Conservation (phyloP, 352 stramenopile species). For the Phytophthora idaei region DNA sequence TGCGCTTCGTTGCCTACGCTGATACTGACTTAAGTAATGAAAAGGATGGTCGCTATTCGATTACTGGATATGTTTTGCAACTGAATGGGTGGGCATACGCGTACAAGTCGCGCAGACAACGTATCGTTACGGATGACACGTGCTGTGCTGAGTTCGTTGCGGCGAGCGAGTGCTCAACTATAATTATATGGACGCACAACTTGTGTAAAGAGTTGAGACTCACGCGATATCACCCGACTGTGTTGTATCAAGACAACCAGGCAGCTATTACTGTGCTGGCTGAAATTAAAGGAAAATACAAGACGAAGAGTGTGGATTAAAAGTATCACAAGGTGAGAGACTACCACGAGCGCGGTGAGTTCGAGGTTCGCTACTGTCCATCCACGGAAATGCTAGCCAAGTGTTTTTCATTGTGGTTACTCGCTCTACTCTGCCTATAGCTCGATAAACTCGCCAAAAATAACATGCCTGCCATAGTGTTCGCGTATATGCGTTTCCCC, state of each 20-base stretch:
- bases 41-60: slow-evolving; percentile 2
- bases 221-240: neutral
- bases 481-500: no score
- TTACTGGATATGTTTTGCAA: slow-evolving; percentile 9
- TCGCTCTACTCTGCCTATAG: no score
- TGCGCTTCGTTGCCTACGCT: slow-evolving; percentile 3
- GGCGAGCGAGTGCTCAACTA: slow-evolving; percentile 8
- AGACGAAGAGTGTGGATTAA: slow-evolving; percentile 5
- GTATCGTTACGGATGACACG: slow-evolving; percentile 7
- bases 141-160: slow-evolving; percentile 14
- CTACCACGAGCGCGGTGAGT: neutral
- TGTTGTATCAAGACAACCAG: neutral
- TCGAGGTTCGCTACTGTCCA: neutral
- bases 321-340: neutral
- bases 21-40: slow-evolving; percentile 6
- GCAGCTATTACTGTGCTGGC: neutral
- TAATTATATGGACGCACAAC: slow-evolving; percentile 6
- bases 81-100: slow-evolving; percentile 2
- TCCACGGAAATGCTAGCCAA: no score
- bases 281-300: neutral
- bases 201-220: slow-evolving; percentile 10
- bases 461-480: no score
- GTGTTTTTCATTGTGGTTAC: no score
- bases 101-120: slow-evolving; percentile 4
- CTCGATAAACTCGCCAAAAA: no score